Evolutionary conservation across 2,329 filamentous ascomycete species (phyloP).

Genomic region (Sclerotinia spermophila): DNA sequence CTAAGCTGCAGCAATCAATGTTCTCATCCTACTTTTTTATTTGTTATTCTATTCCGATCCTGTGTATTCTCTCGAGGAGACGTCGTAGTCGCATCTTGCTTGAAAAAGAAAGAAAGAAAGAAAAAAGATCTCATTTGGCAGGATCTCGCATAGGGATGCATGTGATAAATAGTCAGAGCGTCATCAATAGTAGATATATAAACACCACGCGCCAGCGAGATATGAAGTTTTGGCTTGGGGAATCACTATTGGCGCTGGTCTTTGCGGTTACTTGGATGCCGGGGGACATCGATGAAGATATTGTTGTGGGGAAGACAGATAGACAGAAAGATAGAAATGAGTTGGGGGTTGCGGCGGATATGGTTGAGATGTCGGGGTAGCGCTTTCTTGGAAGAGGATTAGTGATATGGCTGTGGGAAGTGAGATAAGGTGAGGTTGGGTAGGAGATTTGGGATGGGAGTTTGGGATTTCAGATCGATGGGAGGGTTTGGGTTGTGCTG

Average conservation of each 20-base stretch:
- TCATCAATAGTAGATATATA: constrained; percentile 57
- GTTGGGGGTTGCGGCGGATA: not conserved
- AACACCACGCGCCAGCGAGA: constrained; percentile 52
- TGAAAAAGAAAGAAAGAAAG: too few relatives aligned
- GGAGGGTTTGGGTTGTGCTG: constrained; percentile 49
- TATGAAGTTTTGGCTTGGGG: constrained; percentile 57
- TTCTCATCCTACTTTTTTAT: not conserved
- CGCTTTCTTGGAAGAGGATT: constrained; percentile 18
- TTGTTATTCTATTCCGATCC: not conserved
- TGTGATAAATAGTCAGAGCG: constrained; percentile 54
- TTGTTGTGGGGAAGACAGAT: constrained; percentile 37
- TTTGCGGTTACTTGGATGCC: constrained; percentile 45
- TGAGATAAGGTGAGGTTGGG: too few relatives aligned
- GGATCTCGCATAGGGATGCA: constrained; percentile 42
- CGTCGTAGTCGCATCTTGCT: not conserved
- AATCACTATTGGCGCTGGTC: constrained; percentile 56
- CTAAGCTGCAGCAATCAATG: not conserved
- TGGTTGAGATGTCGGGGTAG: constrained; percentile 46
- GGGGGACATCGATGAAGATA: constrained; percentile 41
- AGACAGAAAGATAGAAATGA: not conserved
- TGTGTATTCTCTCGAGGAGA: not conserved
- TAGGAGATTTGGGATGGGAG: constrained; percentile 15
- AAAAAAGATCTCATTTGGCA: not conserved
- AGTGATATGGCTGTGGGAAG: constrained; percentile 13
- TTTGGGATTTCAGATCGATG: constrained; percentile 38